Conservation (phyloP, 768 basidiomycete genomes). For the Cystofilobasidium macerans region DNA sequence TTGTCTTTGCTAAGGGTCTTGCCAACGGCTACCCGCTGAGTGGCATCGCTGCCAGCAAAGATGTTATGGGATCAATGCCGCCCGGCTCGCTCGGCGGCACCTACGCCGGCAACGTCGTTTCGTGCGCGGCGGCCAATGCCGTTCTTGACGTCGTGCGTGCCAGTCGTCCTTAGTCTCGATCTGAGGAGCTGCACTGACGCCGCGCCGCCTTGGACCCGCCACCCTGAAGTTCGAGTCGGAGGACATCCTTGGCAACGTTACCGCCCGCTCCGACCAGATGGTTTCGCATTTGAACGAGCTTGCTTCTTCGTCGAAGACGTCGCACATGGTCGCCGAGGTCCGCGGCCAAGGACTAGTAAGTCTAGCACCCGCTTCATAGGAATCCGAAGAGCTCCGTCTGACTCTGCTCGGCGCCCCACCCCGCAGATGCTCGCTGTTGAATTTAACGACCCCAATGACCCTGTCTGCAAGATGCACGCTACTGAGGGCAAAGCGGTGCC, state of each 20-base stretch:
- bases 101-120: slow-evolving; percentile 82
- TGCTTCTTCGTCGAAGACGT: slow-evolving; percentile 46
- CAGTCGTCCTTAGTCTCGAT: not conserved
- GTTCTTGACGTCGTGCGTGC: slow-evolving; percentile 22
- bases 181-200: not conserved
- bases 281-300: slow-evolving; percentile 52
- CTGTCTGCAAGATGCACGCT: slow-evolving; percentile 31
- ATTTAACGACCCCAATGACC: slow-evolving; percentile 27
- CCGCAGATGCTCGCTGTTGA: slow-evolving; percentile 27
- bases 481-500: slow-evolving; percentile 37
- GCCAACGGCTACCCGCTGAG: slow-evolving; percentile 66
- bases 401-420: not conserved
- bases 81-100: slow-evolving; percentile 45
- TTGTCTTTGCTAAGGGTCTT: slow-evolving; percentile 71
- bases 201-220: not conserved
- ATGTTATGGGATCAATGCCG: slow-evolving; percentile 54
- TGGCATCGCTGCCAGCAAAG: slow-evolving; percentile 66
- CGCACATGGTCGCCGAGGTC: slow-evolving; percentile 53
- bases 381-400: no score
- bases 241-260: slow-evolving; percentile 69
- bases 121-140: slow-evolving; percentile 63
- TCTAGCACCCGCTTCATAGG: no score
- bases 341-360: slow-evolving; percentile 63
- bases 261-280: slow-evolving; percentile 66
- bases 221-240: slow-evolving; percentile 57